Base-by-base conservation (phyloP, 2,329 filamentous ascomycete species). In the Diplodia intermedia region DNA sequence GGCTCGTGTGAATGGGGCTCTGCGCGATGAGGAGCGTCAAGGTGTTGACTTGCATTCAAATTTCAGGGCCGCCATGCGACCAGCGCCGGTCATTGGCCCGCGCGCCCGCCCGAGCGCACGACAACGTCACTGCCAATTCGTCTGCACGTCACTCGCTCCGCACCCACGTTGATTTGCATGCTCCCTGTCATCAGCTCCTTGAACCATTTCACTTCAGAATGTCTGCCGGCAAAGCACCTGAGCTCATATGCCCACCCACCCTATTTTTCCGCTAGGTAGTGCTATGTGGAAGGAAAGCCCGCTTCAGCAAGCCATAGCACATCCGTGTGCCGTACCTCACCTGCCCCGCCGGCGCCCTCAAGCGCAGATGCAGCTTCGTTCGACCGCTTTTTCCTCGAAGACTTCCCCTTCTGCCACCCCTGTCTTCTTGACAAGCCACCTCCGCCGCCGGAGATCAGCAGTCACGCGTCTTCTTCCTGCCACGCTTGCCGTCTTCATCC, bases 1-100 rank as follows among this genome's bases (percentile, higher is more conserved):
- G 50, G 52, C 50, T 52, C 50, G 63, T 29, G 49, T 36, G 62
- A 36, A 65, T 54, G 62, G 47, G 62, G 49, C 33, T 54, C 62
- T 65, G 26, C 49, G 49, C 49, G 33, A 65, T 55, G 62, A 50
- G 49, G 62, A 65, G 49, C 36, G 62, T 55, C 29, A 29, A 65
- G 62, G 52, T 65, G 62, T 65, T 65, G 49, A 65, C 38, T 49
- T 54, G 62, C 62, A 54, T 65, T 65, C 62, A 65, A 65, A 65
- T 54, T 65, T 65, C 62, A 55, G 62, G 49, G 49, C 52, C 61
- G 49, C 40, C 26, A 33, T 62, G 57, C 57, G 57, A 49, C 40
- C 57, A 62, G 40, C 57, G 36, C 36, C 57, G 23, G n/a, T 40
- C 29, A 63, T 63, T 63, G 60, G 60, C 29, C 60, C 60, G 60